phyloP scores from a whole-genome alignment of 805 yeast species.

The Yarrowia sp. region DNA sequence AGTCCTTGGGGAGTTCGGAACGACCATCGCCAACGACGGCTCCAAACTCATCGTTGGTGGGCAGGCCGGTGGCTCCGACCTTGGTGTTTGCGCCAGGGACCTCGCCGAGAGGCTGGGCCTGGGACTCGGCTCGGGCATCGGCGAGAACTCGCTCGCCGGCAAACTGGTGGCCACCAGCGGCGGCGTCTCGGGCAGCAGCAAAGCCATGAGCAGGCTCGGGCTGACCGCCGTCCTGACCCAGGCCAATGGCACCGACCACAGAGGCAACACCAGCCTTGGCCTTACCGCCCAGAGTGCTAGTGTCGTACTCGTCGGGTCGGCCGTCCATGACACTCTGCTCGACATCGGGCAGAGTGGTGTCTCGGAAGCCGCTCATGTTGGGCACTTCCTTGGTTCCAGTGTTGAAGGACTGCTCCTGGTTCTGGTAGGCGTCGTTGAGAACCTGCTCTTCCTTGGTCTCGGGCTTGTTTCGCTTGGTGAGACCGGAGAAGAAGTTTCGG shows the following conservation, averaged over 20 bases:
- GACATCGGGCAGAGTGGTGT: not conserved
- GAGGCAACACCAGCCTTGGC: slow-evolving; percentile 8
- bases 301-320: slow-evolving; percentile 6
- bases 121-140: not conserved
- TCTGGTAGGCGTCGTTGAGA: not conserved
- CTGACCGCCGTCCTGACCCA: not conserved
- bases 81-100: not conserved
- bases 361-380: slow-evolving; percentile 2
- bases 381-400: not conserved
- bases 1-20: not conserved
- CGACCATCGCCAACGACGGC: not conserved
- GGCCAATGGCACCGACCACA: not conserved
- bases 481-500: slow-evolving; percentile 7
- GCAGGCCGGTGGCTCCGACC: slow-evolving; percentile 1
- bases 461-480: not conserved
- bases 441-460: not conserved
- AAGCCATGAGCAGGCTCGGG: slow-evolving; percentile 16
- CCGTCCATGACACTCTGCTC: slow-evolving; percentile 3
- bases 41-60: not conserved
- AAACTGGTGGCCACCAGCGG: not conserved
- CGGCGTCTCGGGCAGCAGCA: not conserved
- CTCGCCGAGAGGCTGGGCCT: not conserved
- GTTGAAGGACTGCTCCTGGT: not conserved
- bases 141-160: not conserved
- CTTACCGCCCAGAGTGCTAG: not conserved